phyloP scores from a whole-genome alignment of 768 basidiomycete species.

The Lactifluus pinguis region DNA sequence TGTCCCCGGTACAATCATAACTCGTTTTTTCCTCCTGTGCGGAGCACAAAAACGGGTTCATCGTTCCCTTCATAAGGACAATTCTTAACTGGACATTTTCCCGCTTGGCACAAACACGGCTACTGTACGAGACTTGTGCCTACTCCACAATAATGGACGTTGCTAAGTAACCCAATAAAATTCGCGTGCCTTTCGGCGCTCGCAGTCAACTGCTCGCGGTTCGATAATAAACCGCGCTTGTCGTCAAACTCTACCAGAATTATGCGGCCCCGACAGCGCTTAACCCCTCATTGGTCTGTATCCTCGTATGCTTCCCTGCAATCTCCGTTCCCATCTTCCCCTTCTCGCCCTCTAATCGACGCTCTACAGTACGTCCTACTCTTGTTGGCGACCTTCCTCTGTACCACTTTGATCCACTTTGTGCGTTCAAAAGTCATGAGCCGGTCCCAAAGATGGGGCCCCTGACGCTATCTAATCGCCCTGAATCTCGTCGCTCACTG shows the following conservation, averaged over 20 bases:
- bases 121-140: not conserved
- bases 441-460: not conserved
- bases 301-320: not conserved
- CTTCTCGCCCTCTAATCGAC: not conserved
- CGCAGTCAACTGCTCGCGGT: not conserved
- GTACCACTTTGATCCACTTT: not conserved
- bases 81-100: not conserved
- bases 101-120: not conserved
- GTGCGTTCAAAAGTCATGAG: not conserved
- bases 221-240: not conserved
- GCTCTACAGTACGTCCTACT: not conserved
- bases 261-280: not conserved
- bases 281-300: not conserved
- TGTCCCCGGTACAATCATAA: not conserved
- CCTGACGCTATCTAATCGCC: not conserved
- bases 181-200: not conserved
- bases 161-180: conserved; percentile 4
- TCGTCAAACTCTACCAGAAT: not conserved
- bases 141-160: not conserved
- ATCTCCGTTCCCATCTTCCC: not conserved
- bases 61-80: not conserved
- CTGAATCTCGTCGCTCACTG: not conserved
- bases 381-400: not conserved
- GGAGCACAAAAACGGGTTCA: not conserved
- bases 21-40: not conserved